Conservation (phyloP, 257 asterid genomes). For the Mitragyna speciosa region DNA sequence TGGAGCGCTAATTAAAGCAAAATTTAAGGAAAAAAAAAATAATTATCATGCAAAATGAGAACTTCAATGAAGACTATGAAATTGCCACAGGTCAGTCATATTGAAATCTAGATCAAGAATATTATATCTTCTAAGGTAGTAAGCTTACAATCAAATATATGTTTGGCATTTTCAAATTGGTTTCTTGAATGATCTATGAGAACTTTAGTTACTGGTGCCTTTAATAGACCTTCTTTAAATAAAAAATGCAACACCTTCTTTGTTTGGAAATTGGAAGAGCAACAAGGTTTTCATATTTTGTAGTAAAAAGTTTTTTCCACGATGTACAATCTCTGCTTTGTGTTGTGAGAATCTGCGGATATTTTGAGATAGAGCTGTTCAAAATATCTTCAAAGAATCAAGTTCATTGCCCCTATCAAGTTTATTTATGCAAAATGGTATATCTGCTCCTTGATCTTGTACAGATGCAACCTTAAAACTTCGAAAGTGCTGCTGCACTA, state of each 20-base stretch:
- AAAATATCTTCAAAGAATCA: not conserved
- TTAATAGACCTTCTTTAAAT: not conserved
- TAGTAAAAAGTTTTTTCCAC: not conserved
- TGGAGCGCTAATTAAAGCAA: no score
- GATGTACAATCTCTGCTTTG: not conserved
- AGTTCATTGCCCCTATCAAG: not conserved
- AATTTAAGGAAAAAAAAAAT: no score
- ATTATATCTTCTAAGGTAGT: not conserved
- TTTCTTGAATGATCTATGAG: not conserved
- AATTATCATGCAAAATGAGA: no score
- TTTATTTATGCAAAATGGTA: constrained; percentile 13
- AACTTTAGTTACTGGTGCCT: not conserved
- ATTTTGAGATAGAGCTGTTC: not conserved
- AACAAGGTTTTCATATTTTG: not conserved
- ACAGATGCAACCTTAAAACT: constrained; percentile 22
- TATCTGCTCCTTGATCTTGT: constrained; percentile 18
- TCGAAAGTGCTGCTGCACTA: constrained; percentile 21
- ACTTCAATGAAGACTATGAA: not conserved
- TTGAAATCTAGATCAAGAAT: not conserved
- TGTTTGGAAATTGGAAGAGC: not conserved
- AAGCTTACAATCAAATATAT: not conserved
- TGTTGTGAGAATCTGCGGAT: not conserved
- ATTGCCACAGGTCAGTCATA: not conserved
- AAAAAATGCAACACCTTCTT: no score
- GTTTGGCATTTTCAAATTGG: not conserved